Conservation (phyloP, 2,329 filamentous ascomycete species). For the Fonsecaea erecta region DNA sequence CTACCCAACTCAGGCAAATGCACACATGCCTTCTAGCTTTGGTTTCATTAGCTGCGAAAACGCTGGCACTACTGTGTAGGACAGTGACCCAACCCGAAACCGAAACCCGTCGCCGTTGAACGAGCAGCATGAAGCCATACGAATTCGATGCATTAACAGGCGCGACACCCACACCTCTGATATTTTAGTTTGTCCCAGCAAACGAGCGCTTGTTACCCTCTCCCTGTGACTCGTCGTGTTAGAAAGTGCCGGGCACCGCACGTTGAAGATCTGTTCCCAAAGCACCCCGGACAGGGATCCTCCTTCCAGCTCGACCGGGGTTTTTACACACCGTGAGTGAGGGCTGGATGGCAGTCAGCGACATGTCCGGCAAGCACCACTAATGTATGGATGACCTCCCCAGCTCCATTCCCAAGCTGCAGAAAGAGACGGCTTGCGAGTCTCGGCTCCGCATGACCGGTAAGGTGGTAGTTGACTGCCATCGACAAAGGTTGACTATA, state of each 20-base stretch:
- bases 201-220: neutral
- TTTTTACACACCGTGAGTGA: neutral
- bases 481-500: neutral
- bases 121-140: neutral
- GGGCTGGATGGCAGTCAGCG: neutral
- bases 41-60: neutral
- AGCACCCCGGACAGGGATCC: neutral
- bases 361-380: neutral
- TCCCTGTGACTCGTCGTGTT: neutral
- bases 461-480: neutral
- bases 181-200: neutral
- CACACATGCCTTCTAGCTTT: neutral
- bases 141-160: neutral
- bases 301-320: neutral
- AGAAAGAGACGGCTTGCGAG: neutral
- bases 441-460: neutral
- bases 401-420: neutral
- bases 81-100: neutral
- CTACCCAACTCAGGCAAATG: neutral
- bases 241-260: neutral
- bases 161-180: neutral
- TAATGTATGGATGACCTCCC: neutral
- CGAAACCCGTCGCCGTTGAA: conserved; percentile 1
- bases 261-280: neutral
- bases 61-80: neutral